phyloP scores from a whole-genome alignment of 106 monocot genomes.

The Dendrobium huoshanense region DNA sequence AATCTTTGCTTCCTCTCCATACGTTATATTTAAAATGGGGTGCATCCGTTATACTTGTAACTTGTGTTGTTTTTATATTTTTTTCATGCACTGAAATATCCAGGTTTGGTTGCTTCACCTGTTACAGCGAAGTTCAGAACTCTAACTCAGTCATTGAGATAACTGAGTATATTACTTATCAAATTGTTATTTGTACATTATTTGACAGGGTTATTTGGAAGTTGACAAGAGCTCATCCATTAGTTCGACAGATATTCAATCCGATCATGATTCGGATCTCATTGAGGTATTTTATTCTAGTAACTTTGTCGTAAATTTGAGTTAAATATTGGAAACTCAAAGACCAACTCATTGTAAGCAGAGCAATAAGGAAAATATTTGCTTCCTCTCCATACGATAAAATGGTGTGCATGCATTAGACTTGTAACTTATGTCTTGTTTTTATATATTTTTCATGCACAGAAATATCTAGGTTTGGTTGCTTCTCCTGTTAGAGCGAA shows the following conservation, averaged over 20 bases:
- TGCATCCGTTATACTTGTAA: neutral
- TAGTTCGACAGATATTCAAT: neutral
- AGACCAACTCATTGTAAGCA: neutral
- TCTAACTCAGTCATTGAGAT: neutral
- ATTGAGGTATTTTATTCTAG: slow-evolving; percentile 11
- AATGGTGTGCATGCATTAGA: neutral
- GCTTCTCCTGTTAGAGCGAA: neutral
- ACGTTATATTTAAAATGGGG: neutral
- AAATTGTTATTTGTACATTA: neutral
- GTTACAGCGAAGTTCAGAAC: neutral
- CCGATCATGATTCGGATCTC: neutral
- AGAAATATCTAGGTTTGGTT: neutral
- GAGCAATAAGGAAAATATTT: neutral
- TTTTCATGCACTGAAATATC: neutral
- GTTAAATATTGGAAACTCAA: neutral
- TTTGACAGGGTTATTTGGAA: slow-evolving; percentile 12
- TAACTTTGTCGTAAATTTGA: neutral
- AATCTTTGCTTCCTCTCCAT: neutral
- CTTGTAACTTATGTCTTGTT: neutral
- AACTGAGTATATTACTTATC: neutral
- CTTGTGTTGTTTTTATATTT: neutral
- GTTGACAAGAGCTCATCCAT: neutral
- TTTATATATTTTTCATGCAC: neutral
- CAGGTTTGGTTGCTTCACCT: neutral
- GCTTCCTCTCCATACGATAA: neutral